Conservation (phyloP, 192 early-diverging fungal species). For the Entophlyctis luteolus region DNA sequence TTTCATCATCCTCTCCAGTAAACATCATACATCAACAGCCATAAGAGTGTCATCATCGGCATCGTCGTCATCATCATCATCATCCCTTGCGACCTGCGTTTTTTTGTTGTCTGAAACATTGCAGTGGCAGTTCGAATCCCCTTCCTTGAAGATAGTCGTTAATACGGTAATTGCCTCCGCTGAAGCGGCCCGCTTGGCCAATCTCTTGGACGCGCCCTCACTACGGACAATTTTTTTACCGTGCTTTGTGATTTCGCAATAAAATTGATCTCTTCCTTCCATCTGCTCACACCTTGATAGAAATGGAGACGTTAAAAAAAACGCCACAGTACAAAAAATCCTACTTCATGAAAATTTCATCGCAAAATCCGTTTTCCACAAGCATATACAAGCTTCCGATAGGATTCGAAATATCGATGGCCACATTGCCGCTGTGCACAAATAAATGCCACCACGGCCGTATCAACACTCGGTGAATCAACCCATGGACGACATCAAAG, state of each 20-base stretch:
- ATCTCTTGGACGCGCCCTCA: not conserved
- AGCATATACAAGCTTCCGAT: not conserved
- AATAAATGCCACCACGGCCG: constrained; percentile 27
- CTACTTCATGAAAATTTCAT: not conserved
- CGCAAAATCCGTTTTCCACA: not conserved
- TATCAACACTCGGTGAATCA: constrained; percentile 30
- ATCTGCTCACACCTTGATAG: not conserved
- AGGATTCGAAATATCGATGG: not conserved
- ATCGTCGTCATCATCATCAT: too few relatives aligned
- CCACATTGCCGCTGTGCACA: not conserved
- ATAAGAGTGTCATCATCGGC: too few relatives aligned
- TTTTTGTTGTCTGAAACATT: too few relatives aligned
- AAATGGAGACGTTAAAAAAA: not conserved
- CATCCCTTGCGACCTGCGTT: too few relatives aligned
- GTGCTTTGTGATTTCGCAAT: constrained; percentile 9
- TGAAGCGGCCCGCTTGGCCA: constrained; percentile 5
- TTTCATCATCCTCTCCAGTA: not conserved
- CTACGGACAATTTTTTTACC: not conserved
- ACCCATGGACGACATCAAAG: constrained; percentile 38
- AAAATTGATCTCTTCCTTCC: not conserved
- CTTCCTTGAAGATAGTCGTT: too few relatives aligned
- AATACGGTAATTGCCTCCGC: not conserved
- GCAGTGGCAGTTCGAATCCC: too few relatives aligned
- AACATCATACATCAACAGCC: too few relatives aligned
- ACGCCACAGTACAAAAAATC: not conserved